phyloP scores from a whole-genome alignment of 129 eudicot genomes.

The Rutidosis leptorrhynchoides region DNA sequence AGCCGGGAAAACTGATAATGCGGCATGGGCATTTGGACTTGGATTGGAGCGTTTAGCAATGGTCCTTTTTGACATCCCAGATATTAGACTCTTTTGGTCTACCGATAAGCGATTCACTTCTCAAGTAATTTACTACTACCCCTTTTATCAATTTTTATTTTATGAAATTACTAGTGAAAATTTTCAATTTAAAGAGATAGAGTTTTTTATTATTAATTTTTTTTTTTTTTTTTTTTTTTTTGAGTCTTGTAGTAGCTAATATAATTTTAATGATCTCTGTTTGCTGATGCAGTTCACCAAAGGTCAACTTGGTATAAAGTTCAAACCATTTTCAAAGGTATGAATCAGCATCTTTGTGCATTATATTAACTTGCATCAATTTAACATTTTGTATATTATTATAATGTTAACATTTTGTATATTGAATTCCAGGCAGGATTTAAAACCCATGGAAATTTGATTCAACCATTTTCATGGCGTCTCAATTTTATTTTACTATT shows the following conservation, averaged over 20 bases:
- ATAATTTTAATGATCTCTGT: slow-evolving; percentile 7
- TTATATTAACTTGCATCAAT: no score
- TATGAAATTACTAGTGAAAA: neutral
- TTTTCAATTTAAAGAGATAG: neutral
- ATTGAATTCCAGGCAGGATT: no score
- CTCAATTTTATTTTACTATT: no score
- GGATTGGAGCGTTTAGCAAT: slow-evolving; percentile 94
- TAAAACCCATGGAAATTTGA: no score
- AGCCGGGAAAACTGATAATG: slow-evolving; percentile 63
- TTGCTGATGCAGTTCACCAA: slow-evolving; percentile 55
- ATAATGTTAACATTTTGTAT: no score
- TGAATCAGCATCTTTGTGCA: neutral
- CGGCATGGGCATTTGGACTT: slow-evolving; percentile 99
- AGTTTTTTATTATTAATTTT: neutral
- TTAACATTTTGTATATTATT: no score
- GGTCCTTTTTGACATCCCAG: slow-evolving; percentile 87
- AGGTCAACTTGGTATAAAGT: slow-evolving; percentile 78
- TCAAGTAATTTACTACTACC: slow-evolving; percentile 53
- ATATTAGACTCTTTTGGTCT: slow-evolving; percentile 91
- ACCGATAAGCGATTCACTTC: slow-evolving; percentile 85
- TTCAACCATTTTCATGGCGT: no score
- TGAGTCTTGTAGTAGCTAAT: slow-evolving; percentile 9
- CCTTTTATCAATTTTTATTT: no score
- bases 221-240: neutral
- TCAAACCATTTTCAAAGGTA: slow-evolving; percentile 90